These are phyloP conservation scores for Diaporthe citrichinensis DNA, from an alignment of 2,329 filamentous ascomycete genomes.

Conservation along the genomic window DNA sequence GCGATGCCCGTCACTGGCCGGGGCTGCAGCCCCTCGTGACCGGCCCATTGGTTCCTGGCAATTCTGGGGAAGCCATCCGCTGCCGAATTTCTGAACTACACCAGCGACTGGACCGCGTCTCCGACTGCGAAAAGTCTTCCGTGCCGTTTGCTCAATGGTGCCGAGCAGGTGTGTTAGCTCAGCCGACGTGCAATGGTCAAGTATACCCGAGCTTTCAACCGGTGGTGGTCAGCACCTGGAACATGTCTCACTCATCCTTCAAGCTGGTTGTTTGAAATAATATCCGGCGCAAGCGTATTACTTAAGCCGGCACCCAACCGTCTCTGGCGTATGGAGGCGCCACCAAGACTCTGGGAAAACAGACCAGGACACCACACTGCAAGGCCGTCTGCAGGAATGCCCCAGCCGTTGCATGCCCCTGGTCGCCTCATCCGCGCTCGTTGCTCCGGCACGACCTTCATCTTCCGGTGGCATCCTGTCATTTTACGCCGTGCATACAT, in stretches of 20 bases:
- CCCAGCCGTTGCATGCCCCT: not conserved
- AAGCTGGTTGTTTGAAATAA: not conserved
- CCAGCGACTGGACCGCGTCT: not conserved
- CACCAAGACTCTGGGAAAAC: not conserved
- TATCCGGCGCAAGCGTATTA: not conserved
- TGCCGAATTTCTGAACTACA: not conserved
- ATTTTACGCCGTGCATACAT: not conserved
- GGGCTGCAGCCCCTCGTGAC: constrained; percentile 18
- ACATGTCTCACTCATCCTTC: constrained; percentile 22
- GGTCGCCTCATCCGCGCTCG: constrained; percentile 4
- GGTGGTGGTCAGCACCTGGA: constrained; percentile 27
- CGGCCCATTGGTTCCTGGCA: constrained; percentile 22
- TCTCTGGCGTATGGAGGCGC: not conserved
- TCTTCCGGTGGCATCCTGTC: not conserved
- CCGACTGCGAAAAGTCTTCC: constrained; percentile 8
- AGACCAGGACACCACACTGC: not conserved
- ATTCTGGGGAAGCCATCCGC: not conserved
- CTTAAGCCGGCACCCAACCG: not conserved
- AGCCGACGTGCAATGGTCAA: constrained; percentile 1
- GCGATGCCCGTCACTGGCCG: constrained; percentile 14
- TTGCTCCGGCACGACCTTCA: not conserved
- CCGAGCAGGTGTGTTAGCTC: not conserved
- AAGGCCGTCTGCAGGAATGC: not conserved
- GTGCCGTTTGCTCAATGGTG: not conserved
- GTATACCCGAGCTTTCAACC: constrained; percentile 25